Base-by-base conservation (phyloP, 805 yeast species). In the Suhomyces tanzawaensis region DNA sequence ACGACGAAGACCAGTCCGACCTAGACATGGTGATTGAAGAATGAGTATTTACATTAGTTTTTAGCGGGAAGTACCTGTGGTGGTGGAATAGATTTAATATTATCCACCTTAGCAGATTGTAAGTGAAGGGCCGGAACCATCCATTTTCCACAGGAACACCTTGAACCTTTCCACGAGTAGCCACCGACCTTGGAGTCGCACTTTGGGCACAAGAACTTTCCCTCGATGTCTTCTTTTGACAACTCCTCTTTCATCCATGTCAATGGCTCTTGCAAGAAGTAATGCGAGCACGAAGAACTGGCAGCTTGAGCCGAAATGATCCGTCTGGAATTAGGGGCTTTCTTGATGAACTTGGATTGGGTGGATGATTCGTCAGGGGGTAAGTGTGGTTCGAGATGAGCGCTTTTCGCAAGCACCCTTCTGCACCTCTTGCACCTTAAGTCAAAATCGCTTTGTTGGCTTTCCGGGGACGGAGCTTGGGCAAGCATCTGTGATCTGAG, bases 61-160 rank as follows among this genome's bases (percentile, higher is more conserved):
- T 17, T 4, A 12, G 24, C 11, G 9, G 24, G 11, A 21, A 7
- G 24, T 21, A 21, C 24, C 7, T 11, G 16, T 4, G 14, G 19
- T 25, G 32, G 16, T 17, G 26, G 6, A 14, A n/a, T 13, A 7
- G 15, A 11, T 26, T 36, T 40, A 3, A 40, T 19, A 13, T 40
- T 40, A 56, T 91, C 97, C 4, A 87, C 91, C 57, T 86, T 85
- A 5, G 89, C 83, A 19, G 81, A 69, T 58, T 82, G 89, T 39
- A 93, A 60, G 57, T 85, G 87, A 42, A 93, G 74, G 1, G 95
- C 95, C 0, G 99, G 99, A 7, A 87, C 76, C 72, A 91, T 82
- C 99, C 99, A 93, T 51, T 78, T 79, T 2, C 97, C 97, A 60
- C 99, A 93, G 41, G 93, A 79, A 60, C 99, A 93, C 51, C 95